Evolutionary conservation across 768 basidiomycete genomes (phyloP), one percentile per base, ranked within the genome.

Genomic region (Russula dissimulans): DNA sequence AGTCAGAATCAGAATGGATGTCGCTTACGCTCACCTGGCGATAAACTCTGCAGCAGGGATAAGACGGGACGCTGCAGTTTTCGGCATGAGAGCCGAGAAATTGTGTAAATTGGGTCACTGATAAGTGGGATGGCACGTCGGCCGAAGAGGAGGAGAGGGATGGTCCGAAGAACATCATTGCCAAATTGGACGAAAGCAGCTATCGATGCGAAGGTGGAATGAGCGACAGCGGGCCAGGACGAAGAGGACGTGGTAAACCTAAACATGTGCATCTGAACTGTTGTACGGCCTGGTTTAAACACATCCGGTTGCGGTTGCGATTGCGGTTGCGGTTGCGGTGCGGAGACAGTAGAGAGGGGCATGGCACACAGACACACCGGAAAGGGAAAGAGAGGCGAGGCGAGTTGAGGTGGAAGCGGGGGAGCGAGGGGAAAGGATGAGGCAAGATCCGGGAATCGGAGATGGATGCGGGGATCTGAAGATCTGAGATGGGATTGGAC

Each of bases 401-500:
- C 26, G 60, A 56, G 49, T 44, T n/a, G n/a, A 48, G 45, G 32
- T 17, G 15, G 36, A 29, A 8, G 29, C 32, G 56, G 26, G 46
- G 38, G 22, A 26, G 22, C 11, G 56, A 48, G 32, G 45, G 29
- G 22, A 18, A 31, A 4, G 9, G 15, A 26, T 9, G 54, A 46
- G 34, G 56, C 42, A 31, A 61, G 60, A 61, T 57, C 43, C 39
- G 9, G n/a, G 22, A n/a, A 38, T 4, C 17, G 34, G 34, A 43
- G 59, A 60, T 55, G 59, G 10, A 36, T 51, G 49, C 45, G 41
- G 31, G 34, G 61, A 62, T 62, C 61, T 53, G 18, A 17, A 57
- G 56, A 62, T 62, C 56, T 18, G 60, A 47, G 45, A 52, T 53
- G 58, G 26, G 51, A 59, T 50, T 22, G 56, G 44, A 53, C 46